phyloP scores from a whole-genome alignment of 2,329 filamentous ascomycete genomes.

The Ceratocystis cacaofunesta region DNA sequence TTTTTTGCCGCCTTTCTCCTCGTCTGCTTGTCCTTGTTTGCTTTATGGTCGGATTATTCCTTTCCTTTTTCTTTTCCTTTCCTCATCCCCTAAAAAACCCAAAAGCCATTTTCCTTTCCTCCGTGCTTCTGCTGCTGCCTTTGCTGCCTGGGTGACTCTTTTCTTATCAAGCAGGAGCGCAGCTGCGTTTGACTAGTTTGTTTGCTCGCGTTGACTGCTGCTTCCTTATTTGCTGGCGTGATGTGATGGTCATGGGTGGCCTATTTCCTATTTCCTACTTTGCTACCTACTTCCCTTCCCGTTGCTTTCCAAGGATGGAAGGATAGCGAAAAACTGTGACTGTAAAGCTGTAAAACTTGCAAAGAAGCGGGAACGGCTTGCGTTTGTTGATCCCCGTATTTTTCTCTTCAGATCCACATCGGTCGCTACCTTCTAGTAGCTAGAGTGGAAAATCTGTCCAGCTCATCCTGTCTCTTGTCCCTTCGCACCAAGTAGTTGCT shows the following conservation, averaged over 20 bases:
- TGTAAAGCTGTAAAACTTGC: neutral
- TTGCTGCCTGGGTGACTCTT: neutral
- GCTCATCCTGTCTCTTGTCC: neutral
- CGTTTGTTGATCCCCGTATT: neutral
- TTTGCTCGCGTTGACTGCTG: too few relatives aligned
- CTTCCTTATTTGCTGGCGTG: neutral
- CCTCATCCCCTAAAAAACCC: neutral
- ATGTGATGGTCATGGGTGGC: neutral
- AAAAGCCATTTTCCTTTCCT: neutral
- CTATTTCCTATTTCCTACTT: too few relatives aligned
- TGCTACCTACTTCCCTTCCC: too few relatives aligned
- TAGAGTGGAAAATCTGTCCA: neutral
- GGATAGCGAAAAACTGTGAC: neutral
- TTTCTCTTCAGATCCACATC: constrained; percentile 1
- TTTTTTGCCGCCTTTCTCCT: neutral
- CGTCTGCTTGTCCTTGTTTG: neutral
- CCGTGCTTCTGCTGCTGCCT: neutral
- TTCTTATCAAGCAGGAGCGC: neutral
- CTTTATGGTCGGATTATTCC: neutral
- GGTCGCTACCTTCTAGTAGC: neutral
- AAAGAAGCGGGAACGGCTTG: constrained; percentile 1
- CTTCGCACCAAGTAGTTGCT: neutral
- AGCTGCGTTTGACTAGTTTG: neutral
- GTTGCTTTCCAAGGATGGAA: too few relatives aligned
- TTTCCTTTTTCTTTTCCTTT: neutral